Conservation (phyloP, 2,329 filamentous ascomycete genomes). For the Neonectria hederae region DNA sequence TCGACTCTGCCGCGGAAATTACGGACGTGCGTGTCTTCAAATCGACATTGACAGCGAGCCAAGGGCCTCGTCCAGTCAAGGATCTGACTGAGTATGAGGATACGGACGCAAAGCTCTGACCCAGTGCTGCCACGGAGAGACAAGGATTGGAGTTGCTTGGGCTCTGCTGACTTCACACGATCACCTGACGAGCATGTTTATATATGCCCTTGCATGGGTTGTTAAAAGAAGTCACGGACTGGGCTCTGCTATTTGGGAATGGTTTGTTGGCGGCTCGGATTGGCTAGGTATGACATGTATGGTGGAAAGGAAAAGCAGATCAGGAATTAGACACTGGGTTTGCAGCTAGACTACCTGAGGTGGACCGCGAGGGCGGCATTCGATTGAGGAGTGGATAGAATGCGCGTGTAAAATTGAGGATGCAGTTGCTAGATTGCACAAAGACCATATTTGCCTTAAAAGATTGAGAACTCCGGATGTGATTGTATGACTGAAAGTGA, state of each 20-base stretch:
- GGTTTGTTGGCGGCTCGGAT: conserved; percentile 4
- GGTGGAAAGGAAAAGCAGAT: conserved; percentile 16
- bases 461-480: neutral
- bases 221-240: conserved; percentile 12
- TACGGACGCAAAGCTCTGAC: conserved; percentile 78
- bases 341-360: neutral
- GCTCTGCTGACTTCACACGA: conserved; percentile 16
- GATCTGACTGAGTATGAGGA: conserved; percentile 89
- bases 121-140: neutral
- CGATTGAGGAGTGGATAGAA: neutral
- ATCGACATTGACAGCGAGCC: conserved; percentile 75
- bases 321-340: conserved; percentile 8
- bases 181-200: conserved; percentile 25
- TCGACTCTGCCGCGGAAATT: conserved; percentile 65
- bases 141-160: conserved; percentile 5
- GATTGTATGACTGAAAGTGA: too few species aligned
- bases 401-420: conserved; percentile 3
- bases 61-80: conserved; percentile 76
- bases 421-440: neutral
- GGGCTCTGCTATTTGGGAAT: conserved; percentile 5
- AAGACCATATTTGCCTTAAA: neutral
- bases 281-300: conserved; percentile 19
- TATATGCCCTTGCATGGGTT: conserved; percentile 27
- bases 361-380: conserved; percentile 13
- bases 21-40: conserved; percentile 85